These are phyloP conservation scores for Paraurostyla sp. DNA, from an alignment of 73 alveolate genomes.

Conservation along the genomic window DNA sequence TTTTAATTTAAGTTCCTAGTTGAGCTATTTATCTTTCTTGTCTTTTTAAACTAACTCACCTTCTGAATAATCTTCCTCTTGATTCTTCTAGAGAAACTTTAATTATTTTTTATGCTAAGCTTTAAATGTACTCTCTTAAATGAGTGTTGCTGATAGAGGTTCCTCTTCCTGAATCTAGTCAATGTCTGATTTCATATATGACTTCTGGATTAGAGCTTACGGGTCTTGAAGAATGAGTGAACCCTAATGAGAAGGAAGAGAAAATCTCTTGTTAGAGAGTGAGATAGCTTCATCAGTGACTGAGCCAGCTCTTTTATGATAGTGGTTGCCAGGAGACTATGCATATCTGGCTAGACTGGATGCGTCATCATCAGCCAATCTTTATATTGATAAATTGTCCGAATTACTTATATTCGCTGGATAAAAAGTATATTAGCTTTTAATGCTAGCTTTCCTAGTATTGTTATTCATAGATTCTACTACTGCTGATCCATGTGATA, in stretches of 20 bases:
- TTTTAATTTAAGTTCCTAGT: no score
- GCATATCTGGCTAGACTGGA: neutral
- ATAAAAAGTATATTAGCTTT: constrained; percentile 10
- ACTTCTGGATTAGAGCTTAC: neutral
- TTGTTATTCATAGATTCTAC: constrained; percentile 13
- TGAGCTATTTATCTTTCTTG: no score
- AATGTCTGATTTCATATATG: neutral
- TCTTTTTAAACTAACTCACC: no score
- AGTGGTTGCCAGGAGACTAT: neutral
- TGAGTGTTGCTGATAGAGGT: no score
- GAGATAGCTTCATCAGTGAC: no score
- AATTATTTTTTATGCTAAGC: no score
- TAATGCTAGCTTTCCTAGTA: neutral
- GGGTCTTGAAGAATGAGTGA: neutral
- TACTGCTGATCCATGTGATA: no score
- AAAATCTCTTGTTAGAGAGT: no score
- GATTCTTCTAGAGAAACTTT: no score
- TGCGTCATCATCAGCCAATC: neutral
- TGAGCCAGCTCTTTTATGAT: neutral
- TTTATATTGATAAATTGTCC: neutral
- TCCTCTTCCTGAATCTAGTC: constrained; percentile 30
- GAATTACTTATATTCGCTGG: neutral
- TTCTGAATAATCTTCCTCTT: no score
- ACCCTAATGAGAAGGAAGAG: no score
- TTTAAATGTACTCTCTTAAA: no score